Conservation (phyloP, 78 protist species). For the Anaeramoeba ignava region DNA sequence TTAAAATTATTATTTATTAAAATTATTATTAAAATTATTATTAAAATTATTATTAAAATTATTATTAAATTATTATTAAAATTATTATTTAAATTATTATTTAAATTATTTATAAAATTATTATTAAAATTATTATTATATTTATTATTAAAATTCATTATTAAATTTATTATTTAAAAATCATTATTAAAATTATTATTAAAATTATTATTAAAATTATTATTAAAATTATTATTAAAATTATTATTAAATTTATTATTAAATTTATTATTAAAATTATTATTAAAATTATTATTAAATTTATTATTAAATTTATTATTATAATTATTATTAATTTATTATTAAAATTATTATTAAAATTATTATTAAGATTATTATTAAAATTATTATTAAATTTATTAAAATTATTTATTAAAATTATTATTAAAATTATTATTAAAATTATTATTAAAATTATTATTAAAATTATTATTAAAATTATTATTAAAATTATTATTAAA, state of each 20-base stretch:
- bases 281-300: background rate
- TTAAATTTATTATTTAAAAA: constrained; percentile 1
- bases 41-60: background rate
- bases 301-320: no score
- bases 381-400: background rate
- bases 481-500: background rate
- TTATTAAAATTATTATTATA: background rate
- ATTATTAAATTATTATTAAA: background rate
- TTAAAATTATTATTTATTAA: background rate
- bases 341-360: constrained; percentile 5
- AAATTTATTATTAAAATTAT: background rate
- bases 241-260: background rate
- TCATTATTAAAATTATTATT: background rate
- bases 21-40: background rate
- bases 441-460: background rate
- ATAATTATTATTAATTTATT: no score
- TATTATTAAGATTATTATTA: background rate
- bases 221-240: background rate
- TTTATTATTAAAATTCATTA: background rate
- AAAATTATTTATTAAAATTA: background rate
- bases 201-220: background rate
- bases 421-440: background rate
- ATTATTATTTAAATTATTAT: background rate
- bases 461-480: background rate
- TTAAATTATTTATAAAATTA: background rate